A percentile compares a stretch with the other conserved stretches of the same genome.
These are phyloP conservation scores for Asterochloris erici DNA, from an alignment of 139 green algal species.

Conservation along the genomic window DNA sequence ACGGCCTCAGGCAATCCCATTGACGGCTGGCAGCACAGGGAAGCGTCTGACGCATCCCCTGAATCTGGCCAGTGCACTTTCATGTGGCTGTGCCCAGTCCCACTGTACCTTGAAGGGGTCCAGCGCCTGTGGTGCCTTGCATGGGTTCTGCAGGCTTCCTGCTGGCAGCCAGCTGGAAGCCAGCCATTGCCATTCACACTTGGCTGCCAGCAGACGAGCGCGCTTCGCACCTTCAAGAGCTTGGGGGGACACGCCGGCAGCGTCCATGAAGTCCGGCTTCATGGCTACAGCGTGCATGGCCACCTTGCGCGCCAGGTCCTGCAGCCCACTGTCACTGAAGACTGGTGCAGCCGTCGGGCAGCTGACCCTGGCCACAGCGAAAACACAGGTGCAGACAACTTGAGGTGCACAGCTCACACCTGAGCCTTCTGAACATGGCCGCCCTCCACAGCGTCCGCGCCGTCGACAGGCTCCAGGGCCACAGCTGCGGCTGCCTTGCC, in stretches of 20 bases:
- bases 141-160: too few species aligned
- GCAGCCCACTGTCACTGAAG: not conserved
- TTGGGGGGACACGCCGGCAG: constrained; percentile 35
- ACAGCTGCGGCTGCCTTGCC: constrained; percentile 50
- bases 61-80: too few species aligned
- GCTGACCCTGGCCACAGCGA: not conserved
- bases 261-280: constrained; percentile 52
- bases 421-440: not conserved
- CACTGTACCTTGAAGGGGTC: too few species aligned
- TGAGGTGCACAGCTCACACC: not conserved
- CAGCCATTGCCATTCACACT: too few species aligned
- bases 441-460: not conserved
- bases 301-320: constrained; percentile 33
- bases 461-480: constrained; percentile 16
- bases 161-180: too few species aligned
- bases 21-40: too few species aligned
- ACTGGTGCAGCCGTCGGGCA: not conserved
- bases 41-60: too few species aligned
- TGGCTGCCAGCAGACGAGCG: too few species aligned
- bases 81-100: too few species aligned
- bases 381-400: not conserved
- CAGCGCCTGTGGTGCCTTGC: too few species aligned
- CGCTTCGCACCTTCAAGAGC: constrained; percentile 45
- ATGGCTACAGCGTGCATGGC: constrained; percentile 74
- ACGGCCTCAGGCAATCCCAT: too few species aligned